Conservation (phyloP, 129 eudicot species). For the Flaveria trinervia region DNA sequence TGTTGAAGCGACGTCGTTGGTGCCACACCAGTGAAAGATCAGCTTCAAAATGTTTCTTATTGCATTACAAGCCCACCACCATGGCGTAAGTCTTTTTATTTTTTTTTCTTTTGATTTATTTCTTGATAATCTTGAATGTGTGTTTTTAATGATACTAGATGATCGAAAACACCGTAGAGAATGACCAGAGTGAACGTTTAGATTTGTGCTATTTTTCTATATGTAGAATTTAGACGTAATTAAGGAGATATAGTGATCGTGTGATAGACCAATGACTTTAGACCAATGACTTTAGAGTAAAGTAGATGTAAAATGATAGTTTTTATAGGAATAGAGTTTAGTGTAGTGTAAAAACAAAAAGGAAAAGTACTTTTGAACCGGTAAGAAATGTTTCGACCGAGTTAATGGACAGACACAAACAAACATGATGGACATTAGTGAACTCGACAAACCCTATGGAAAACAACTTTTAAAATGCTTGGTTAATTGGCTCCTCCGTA, state of each 20-base stretch:
- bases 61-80: conserved; percentile 97
- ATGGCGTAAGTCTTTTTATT: conserved; percentile 65
- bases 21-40: conserved; percentile 79
- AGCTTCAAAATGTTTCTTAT: conserved; percentile 82
- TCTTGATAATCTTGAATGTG: neutral
- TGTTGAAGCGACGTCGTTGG: conserved; percentile 45
- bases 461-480: neutral
- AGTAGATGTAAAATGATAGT: too few relatives aligned
- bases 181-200: too few relatives aligned
- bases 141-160: neutral
- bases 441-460: neutral
- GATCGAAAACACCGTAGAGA: neutral
- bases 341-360: too few relatives aligned
- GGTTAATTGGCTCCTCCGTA: too few relatives aligned
- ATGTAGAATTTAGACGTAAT: too few relatives aligned
- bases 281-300: too few relatives aligned
- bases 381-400: neutral
- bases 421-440: neutral
- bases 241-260: too few relatives aligned
- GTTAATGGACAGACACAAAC: neutral
- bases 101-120: neutral
- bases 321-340: too few relatives aligned
- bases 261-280: too few relatives aligned
- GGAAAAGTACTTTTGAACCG: neutral
- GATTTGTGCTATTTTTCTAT: too few relatives aligned